These are phyloP conservation scores for Cladosporium velox DNA, from an alignment of 2,329 filamentous ascomycete species.

Conservation along the genomic window DNA sequence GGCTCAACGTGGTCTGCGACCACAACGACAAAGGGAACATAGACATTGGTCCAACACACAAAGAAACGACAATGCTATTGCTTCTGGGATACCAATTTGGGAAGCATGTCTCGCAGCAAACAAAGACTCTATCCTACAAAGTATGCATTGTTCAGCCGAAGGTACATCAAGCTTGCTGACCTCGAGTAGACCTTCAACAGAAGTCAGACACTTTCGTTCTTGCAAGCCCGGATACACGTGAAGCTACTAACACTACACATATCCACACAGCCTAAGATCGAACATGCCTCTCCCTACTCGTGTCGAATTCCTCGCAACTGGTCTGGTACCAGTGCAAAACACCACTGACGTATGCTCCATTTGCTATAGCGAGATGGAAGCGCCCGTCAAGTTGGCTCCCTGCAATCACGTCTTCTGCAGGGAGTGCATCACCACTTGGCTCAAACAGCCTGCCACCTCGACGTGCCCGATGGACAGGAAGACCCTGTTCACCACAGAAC, in stretches of 20 bases:
- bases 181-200: neutral
- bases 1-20: neutral
- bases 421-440: constrained; percentile 17
- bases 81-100: neutral
- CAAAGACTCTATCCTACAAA: neutral
- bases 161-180: neutral
- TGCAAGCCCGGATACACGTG: neutral
- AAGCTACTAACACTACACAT: neutral
- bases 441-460: neutral
- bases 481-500: neutral
- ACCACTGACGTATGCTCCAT: constrained; percentile 1
- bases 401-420: constrained; percentile 20
- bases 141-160: neutral
- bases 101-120: neutral
- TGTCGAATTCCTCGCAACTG: constrained; percentile 1
- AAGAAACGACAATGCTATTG: neutral
- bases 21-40: neutral
- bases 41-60: neutral
- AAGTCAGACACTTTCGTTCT: neutral
- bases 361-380: constrained; percentile 1
- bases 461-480: neutral
- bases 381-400: neutral
- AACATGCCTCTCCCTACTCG: constrained; percentile 9
- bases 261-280: neutral
- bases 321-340: constrained; percentile 11